These are phyloP conservation scores for Neonectria ditissima DNA, from an alignment of 2,329 filamentous ascomycete genomes.

Conservation along the genomic window DNA sequence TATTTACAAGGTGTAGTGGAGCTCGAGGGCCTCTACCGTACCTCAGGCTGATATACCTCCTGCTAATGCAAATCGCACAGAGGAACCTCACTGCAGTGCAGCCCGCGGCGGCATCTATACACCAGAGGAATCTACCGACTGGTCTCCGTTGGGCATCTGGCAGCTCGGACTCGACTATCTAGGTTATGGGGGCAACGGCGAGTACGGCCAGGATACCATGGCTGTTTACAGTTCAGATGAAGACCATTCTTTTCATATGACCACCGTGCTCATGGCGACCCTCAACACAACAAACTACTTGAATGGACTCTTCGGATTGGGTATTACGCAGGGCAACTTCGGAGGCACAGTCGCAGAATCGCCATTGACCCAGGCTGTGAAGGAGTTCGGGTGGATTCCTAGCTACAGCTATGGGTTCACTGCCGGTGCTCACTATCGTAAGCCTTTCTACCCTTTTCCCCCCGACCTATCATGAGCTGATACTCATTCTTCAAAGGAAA, in stretches of 20 bases:
- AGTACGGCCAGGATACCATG: slow-evolving; percentile 70
- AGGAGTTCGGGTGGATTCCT: slow-evolving; percentile 70
- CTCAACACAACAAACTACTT: slow-evolving; percentile 68
- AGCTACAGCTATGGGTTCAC: slow-evolving; percentile 83
- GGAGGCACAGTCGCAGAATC: slow-evolving; percentile 61
- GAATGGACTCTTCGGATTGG: slow-evolving; percentile 67
- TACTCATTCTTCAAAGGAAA: slow-evolving; percentile 46
- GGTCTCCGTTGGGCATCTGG: slow-evolving; percentile 70
- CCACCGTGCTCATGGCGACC: slow-evolving; percentile 60
- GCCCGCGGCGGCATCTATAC: slow-evolving; percentile 71
- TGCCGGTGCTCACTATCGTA: slow-evolving; percentile 79
- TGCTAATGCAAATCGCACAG: slow-evolving; percentile 45
- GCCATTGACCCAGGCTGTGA: slow-evolving; percentile 68
- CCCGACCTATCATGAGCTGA: background rate
- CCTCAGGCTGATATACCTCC: background rate
- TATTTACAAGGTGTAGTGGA: background rate
- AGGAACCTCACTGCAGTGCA: slow-evolving; percentile 64
- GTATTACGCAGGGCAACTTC: slow-evolving; percentile 67
- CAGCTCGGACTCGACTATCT: slow-evolving; percentile 70
- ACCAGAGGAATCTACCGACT: slow-evolving; percentile 65
- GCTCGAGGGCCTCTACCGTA: background rate
- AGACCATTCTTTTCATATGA: slow-evolving; percentile 55
- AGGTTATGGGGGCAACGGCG: slow-evolving; percentile 70
- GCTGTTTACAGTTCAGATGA: slow-evolving; percentile 54
- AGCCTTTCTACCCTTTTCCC: slow-evolving; percentile 39